phyloP scores from a whole-genome alignment of 768 basidiomycete species.

The Crucibulum laeve region DNA sequence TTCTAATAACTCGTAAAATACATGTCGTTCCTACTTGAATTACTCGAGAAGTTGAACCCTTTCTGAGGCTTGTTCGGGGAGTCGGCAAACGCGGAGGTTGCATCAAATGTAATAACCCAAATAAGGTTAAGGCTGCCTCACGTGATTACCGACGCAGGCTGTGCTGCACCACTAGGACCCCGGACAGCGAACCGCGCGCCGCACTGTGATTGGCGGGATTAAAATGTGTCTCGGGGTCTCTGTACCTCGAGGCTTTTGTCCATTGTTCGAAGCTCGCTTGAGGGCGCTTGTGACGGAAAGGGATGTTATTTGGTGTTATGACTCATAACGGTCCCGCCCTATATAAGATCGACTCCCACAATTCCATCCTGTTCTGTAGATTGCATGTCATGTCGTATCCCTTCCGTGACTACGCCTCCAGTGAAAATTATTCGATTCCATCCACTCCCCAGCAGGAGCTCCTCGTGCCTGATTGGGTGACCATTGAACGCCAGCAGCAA shows the following conservation, averaged over 20 bases:
- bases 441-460: conserved; percentile 39
- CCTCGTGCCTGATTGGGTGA: conserved; percentile 33
- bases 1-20: not conserved
- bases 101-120: conserved; percentile 5
- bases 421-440: conserved; percentile 44
- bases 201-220: conserved; percentile 19
- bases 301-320: conserved; percentile 14
- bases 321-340: conserved; percentile 26
- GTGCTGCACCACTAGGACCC: conserved; percentile 20
- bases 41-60: not conserved
- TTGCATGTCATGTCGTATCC: conserved; percentile 42
- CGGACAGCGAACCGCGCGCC: conserved; percentile 10
- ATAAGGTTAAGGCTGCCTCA: conserved; percentile 19
- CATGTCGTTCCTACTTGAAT: not conserved
- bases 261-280: conserved; percentile 28
- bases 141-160: conserved; percentile 28
- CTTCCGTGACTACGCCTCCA: conserved; percentile 33
- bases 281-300: conserved; percentile 10
- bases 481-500: conserved; percentile 35
- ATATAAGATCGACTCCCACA: conserved; percentile 22
- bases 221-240: conserved; percentile 14
- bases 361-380: not conserved
- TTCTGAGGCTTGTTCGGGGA: not conserved
- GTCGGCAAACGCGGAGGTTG: not conserved
- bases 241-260: conserved; percentile 20